Percentiles rank a stretch among this genome's conserved stretches.
Evolutionary conservation across 2,329 filamentous ascomycete species (phyloP).

Genomic region (Alternaria ventricosa): DNA sequence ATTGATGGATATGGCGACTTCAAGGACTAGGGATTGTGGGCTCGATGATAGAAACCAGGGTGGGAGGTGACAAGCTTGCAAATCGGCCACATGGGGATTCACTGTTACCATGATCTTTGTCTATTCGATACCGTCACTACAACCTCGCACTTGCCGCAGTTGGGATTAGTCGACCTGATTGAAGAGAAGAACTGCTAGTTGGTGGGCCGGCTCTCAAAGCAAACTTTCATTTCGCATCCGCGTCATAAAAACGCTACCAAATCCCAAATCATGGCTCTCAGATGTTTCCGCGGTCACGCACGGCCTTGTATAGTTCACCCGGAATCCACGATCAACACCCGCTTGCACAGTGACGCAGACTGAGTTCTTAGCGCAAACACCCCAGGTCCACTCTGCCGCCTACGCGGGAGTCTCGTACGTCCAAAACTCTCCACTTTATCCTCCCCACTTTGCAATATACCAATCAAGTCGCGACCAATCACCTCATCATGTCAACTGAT

Average conservation of each 20-base stretch:
- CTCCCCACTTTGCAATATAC: neutral
- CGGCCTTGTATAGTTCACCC: accelerated
- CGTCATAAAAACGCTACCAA: neutral
- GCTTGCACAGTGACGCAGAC: no score
- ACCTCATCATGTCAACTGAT: neutral
- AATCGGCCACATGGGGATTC: neutral
- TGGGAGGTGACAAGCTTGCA: neutral
- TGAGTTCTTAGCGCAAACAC: neutral
- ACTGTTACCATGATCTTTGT: no score
- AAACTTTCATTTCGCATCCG: neutral
- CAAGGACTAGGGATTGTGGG: neutral
- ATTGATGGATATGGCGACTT: slow-evolving; percentile 4
- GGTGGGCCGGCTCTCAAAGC: neutral
- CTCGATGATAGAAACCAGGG: neutral
- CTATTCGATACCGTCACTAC: neutral
- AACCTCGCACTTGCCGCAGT: neutral
- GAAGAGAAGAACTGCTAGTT: neutral
- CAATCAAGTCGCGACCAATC: neutral
- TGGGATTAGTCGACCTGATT: neutral
- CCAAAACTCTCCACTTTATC: neutral
- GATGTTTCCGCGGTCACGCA: neutral
- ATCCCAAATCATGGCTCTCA: neutral
- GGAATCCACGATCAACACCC: neutral
- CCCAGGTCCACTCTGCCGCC: neutral
- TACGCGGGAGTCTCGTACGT: neutral